phyloP scores from a whole-genome alignment of 768 basidiomycete species.

The Cubamyces sp. region DNA sequence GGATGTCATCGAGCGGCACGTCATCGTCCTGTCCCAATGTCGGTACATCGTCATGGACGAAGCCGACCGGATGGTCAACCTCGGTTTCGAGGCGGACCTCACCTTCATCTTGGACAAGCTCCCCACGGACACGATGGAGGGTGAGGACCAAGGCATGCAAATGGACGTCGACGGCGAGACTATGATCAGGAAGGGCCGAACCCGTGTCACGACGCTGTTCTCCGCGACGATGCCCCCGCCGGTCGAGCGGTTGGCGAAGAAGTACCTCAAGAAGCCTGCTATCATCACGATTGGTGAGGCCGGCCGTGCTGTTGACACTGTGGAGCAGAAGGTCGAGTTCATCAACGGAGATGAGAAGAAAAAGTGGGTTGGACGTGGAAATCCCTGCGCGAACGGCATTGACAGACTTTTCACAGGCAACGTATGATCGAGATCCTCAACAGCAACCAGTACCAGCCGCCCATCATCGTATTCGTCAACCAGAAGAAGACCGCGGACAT shows the following conservation, averaged over 20 bases:
- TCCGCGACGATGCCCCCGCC: conserved; percentile 99
- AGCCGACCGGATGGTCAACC: conserved; percentile 98
- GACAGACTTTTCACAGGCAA: conserved; percentile 52
- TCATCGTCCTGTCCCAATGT: conserved; percentile 95
- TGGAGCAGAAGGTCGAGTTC: conserved; percentile 96
- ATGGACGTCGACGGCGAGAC: conserved; percentile 80
- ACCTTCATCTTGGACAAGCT: conserved; percentile 94
- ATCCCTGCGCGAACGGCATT: conserved; percentile 5
- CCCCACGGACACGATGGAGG: conserved; percentile 85
- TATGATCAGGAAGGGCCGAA: conserved; percentile 73
- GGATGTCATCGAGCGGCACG: conserved; percentile 95
- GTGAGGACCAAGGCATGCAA: conserved; percentile 73
- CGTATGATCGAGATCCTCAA: conserved; percentile 92
- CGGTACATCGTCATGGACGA: conserved; percentile 99
- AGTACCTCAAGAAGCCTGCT: conserved; percentile 92
- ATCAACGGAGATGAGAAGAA: conserved; percentile 94
- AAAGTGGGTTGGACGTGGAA: conserved; percentile 61
- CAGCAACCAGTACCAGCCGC: conserved; percentile 77
- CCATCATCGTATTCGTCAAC: conserved; percentile 99
- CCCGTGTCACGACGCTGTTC: conserved; percentile 94
- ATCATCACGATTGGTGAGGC: conserved; percentile 98
- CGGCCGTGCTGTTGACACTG: conserved; percentile 96
- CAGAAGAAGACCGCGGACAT: conserved; percentile 99
- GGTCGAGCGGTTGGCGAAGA: conserved; percentile 92
- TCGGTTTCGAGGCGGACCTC: conserved; percentile 94